Conservation (phyloP, 441 rosid genomes). For the Jatropha multifida region DNA sequence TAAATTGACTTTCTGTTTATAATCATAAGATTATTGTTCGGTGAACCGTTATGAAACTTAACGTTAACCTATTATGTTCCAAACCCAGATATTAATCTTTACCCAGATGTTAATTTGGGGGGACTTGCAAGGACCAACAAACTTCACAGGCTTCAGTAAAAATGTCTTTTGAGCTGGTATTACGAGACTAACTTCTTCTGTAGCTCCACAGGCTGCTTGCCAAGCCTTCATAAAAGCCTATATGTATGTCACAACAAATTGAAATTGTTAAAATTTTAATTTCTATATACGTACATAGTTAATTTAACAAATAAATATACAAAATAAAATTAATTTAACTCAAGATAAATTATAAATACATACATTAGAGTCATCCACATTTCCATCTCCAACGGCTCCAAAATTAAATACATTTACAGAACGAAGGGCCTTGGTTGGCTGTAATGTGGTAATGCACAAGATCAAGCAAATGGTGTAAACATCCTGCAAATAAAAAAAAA, state of each 20-base stretch:
- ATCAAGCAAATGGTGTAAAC: slow-evolving; percentile 7
- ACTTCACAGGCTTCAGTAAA: slow-evolving; percentile 36
- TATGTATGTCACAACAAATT: not conserved
- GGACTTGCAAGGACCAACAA: slow-evolving; percentile 44
- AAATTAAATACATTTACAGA: slow-evolving; percentile 23
- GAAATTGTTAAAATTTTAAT: not conserved
- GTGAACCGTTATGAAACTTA: too few species aligned
- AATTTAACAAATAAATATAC: too few species aligned
- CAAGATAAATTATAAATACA: not conserved
- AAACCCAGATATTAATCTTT: too few species aligned
- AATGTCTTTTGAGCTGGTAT: slow-evolving; percentile 37
- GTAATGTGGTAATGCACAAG: slow-evolving; percentile 5
- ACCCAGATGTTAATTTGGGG: slow-evolving; percentile 36
- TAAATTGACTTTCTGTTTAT: too few species aligned
- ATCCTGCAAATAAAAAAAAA: slow-evolving; percentile 5
- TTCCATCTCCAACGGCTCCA: slow-evolving; percentile 50
- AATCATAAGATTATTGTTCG: too few species aligned
- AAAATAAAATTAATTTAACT: too few species aligned
- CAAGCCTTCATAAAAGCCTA: slow-evolving; percentile 48
- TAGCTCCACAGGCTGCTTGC: slow-evolving; percentile 35
- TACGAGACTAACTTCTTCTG: slow-evolving; percentile 11
- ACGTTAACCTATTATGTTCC: too few species aligned
- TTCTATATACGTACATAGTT: too few species aligned
- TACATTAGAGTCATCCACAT: slow-evolving; percentile 45
- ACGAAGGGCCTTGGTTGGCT: not conserved